Conservation (phyloP, 306 rosid species). For the Trifolium fragiferum region DNA sequence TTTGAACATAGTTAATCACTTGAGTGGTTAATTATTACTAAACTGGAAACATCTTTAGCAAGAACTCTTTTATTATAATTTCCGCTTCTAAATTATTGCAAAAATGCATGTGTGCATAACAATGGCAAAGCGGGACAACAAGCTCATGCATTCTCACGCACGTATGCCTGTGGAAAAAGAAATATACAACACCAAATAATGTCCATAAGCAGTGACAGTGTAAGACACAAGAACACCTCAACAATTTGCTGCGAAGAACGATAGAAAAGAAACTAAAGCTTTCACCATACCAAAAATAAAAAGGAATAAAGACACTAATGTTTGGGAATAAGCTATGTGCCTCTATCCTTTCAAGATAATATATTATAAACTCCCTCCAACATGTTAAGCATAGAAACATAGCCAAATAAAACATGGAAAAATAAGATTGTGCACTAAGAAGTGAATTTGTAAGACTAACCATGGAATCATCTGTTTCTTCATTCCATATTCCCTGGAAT, state of each 20-base stretch:
- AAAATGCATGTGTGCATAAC: neutral
- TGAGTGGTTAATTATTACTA: neutral
- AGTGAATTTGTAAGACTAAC: constrained; percentile 58
- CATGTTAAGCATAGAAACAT: neutral
- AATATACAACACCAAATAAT: neutral
- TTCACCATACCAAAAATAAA: neutral
- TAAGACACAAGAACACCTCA: neutral
- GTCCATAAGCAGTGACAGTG: constrained; percentile 15
- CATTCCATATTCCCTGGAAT: constrained; percentile 83
- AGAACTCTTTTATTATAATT: neutral
- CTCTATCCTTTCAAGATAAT: constrained; percentile 30
- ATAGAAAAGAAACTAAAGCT: neutral
- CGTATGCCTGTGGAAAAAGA: neutral
- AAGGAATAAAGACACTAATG: constrained; percentile 1
- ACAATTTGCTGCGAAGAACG: neutral
- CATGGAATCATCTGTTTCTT: constrained; percentile 79
- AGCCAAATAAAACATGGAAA: constrained; percentile 36
- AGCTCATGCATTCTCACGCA: neutral
- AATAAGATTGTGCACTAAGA: constrained; percentile 35
- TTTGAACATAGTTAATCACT: constrained; percentile 2
- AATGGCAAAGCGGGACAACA: constrained; percentile 25
- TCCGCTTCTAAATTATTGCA: constrained; percentile 12
- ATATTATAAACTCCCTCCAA: constrained; percentile 2
- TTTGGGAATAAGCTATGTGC: constrained; percentile 19
- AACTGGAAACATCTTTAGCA: constrained; percentile 24